A percentile compares a stretch with the other conserved stretches of the same genome.
Evolutionary conservation across 1,139 yeast species (phyloP).

Genomic region (Magnusiomyces clavatus): DNA sequence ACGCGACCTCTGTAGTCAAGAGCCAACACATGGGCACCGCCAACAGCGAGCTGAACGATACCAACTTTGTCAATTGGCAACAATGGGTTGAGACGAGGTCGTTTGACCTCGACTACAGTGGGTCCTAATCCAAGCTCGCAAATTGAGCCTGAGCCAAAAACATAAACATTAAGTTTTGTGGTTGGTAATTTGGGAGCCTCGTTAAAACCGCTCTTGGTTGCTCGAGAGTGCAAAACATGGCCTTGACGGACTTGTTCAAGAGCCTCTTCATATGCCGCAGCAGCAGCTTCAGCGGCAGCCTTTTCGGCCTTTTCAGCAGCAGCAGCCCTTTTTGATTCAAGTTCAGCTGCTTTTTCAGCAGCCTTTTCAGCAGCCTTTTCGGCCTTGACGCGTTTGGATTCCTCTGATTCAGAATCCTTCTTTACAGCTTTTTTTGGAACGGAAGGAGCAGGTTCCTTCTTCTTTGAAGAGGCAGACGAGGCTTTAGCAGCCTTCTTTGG

Average conservation of each 20-base stretch:
- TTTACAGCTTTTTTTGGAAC: background rate
- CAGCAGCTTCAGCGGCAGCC: background rate
- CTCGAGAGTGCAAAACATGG: background rate
- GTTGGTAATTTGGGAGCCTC: constrained; percentile 34
- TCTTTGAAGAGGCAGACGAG: constrained; percentile 34
- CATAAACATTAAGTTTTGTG: constrained; percentile 63
- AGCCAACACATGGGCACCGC: constrained; percentile 92
- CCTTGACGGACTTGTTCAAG: background rate
- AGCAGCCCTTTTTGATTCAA: background rate
- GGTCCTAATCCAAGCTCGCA: constrained; percentile 97
- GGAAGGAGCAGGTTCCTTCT: constrained; percentile 1
- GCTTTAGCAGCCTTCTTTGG: constrained; percentile 3
- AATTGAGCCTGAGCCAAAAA: constrained; percentile 96
- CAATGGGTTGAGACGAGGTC: constrained; percentile 85
- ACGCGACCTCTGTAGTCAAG: constrained; percentile 63
- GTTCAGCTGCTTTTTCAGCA: background rate
- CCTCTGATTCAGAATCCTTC: background rate
- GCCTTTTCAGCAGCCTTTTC: background rate
- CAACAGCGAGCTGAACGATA: constrained; percentile 80
- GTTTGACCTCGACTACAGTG: constrained; percentile 81
- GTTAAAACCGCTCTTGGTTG: constrained; percentile 8
- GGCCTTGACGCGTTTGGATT: background rate
- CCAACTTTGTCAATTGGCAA: constrained; percentile 53
- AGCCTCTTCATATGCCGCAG: background rate
- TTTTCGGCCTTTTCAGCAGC: background rate